Evolutionary conservation across 2,329 filamentous ascomycete species (phyloP).

Genomic region (Sporothrix mexicana): DNA sequence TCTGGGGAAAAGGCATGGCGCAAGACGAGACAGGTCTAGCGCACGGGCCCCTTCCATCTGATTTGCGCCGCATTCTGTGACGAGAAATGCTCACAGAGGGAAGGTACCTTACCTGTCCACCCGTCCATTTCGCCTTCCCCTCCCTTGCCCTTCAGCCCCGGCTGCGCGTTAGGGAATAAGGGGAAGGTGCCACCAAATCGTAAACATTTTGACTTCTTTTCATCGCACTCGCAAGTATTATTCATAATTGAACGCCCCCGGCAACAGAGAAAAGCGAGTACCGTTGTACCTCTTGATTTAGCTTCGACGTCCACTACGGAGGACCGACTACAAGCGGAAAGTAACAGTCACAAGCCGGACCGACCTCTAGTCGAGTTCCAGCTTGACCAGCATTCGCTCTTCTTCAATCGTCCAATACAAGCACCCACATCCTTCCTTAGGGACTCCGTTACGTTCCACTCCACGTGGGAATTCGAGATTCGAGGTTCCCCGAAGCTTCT

Average conservation of each 20-base stretch:
- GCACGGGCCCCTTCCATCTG: background rate
- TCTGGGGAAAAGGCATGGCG: background rate
- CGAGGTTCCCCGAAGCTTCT: background rate
- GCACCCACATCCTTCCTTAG: background rate
- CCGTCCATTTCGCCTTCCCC: slow-evolving; percentile 1
- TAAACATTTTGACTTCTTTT: slow-evolving; percentile 13
- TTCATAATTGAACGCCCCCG: background rate
- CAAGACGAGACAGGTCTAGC: background rate
- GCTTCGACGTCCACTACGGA: no score
- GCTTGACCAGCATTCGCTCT: background rate
- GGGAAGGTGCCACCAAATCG: slow-evolving; percentile 6
- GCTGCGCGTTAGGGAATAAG: slow-evolving; percentile 25
- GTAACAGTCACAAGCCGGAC: slow-evolving; percentile 15
- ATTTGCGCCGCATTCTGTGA: background rate
- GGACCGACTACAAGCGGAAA: background rate
- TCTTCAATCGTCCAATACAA: background rate
- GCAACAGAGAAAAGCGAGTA: background rate
- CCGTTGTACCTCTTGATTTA: slow-evolving; percentile 1
- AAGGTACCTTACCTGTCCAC: background rate
- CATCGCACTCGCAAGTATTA: background rate
- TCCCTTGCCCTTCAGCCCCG: slow-evolving; percentile 1
- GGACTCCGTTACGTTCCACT: slow-evolving; percentile 19
- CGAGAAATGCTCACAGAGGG: background rate
- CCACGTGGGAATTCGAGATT: slow-evolving; percentile 10
- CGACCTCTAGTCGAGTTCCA: background rate